Conservation (phyloP, 805 yeast genomes). For the Nakazawaea holstii region DNA sequence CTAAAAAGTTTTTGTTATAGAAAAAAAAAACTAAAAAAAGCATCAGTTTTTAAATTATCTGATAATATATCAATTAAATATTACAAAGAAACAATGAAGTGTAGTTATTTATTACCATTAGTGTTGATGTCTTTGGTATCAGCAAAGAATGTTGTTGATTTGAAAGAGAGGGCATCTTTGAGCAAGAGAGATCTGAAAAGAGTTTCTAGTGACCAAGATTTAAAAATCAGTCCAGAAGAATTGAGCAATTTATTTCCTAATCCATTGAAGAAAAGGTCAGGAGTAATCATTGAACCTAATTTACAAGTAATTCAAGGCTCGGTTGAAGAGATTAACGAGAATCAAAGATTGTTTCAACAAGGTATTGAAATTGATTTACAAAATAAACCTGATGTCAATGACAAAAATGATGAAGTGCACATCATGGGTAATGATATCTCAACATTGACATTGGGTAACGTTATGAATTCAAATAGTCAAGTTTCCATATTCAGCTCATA, state of each 20-base stretch:
- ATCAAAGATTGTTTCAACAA: slow-evolving; percentile 2
- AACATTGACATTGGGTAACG: background rate
- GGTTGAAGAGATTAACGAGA: slow-evolving; percentile 4
- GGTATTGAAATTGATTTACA: slow-evolving; percentile 1
- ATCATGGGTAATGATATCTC: background rate
- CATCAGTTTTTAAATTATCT: background rate
- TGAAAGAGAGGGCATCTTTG: background rate
- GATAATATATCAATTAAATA: background rate
- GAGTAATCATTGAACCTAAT: background rate
- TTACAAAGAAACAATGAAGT: background rate
- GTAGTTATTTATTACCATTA: background rate
- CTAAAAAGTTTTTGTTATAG: too few relatives aligned
- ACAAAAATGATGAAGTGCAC: slow-evolving; percentile 1
- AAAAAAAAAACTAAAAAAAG: background rate
- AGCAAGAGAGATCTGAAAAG: slow-evolving; percentile 8
- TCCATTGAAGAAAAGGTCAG: slow-evolving; percentile 7
- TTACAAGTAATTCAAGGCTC: slow-evolving; percentile 1
- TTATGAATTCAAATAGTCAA: background rate
- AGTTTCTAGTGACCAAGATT: slow-evolving; percentile 1
- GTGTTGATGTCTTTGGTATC: background rate
- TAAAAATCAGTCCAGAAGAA: slow-evolving; percentile 5
- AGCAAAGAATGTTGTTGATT: slow-evolving; percentile 6
- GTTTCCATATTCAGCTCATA: background rate
- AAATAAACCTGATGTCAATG: background rate
- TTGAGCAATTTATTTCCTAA: slow-evolving; percentile 3